Base-by-base conservation (phyloP, 306 rosid genomes). In the Fragaria iinumae region DNA sequence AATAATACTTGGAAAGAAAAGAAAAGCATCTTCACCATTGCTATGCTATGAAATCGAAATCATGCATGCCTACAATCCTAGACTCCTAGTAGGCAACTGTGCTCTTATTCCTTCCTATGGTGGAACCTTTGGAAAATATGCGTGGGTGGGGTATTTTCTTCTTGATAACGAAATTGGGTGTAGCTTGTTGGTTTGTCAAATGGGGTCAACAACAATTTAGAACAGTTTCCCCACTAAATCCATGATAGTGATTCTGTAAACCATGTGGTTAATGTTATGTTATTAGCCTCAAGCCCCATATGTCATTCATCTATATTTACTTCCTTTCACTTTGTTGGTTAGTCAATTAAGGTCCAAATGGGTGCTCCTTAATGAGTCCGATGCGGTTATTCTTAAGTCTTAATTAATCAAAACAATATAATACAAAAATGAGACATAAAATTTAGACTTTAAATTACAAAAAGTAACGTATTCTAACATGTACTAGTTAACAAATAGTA, bases 1-100 rank as follows among this genome's bases (percentile, higher is more conserved):
- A 13, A 16, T 8, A 60, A 11, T 27, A 20, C 36, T 53, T 67
- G 29, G 34, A 49, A 69, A 45, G 80, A 84, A 76, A 82, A 84
- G 81, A 86, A 85, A 38, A 73, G 89, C 77, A 87, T 87, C 87
- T 84, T 41, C 65, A 57, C 69, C 0, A 67, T 39, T 69, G 72
- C 47, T 68, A 80, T 43, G 84, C 69, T 74, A 77, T 25, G 32
- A 45, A 70, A 69, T 56, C 72, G 74, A 73, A 66, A 72, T 81
- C 83, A 84, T 77, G 80, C 78, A 81, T 65, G 77, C 81, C 90
- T 86, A 83, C 32, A 76, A 63, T 65, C 83, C 81, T 67, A 85
- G 45, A 76, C 63, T 65, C 83, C 81, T 67, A 85, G 45, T 38
- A 68, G 66, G 82, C 87, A 80, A 87, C 77, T 67, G 78, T 82